Evolutionary conservation across 257 asterid species (phyloP).

Genomic region (Craterostigma plantagineum): DNA sequence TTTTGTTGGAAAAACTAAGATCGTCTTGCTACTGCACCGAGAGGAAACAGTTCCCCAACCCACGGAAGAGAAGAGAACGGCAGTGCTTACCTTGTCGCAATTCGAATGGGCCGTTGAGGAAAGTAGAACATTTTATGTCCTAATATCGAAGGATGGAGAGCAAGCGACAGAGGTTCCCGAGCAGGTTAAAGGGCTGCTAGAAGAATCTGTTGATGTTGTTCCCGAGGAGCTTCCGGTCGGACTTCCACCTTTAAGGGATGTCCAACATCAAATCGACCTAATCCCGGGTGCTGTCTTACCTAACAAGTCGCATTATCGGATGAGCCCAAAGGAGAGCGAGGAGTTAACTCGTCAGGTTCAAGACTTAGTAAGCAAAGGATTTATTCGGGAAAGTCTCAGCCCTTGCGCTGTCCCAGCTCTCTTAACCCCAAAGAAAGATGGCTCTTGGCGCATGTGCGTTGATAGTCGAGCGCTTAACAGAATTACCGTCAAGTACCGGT

Average conservation of each 20-base stretch:
- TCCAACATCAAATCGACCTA: not conserved
- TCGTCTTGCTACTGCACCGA: not conserved
- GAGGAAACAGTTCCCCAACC: not conserved
- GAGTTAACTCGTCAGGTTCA: not conserved
- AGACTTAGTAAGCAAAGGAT: not conserved
- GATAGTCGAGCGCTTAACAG: too few species aligned
- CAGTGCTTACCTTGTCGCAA: not conserved
- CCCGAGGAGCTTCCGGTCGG: not conserved
- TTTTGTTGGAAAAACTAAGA: not conserved
- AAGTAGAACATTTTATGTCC: not conserved
- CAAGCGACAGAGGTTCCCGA: not conserved
- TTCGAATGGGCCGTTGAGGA: not conserved
- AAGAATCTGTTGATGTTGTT: not conserved
- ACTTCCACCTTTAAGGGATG: not conserved
- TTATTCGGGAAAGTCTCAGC: not conserved
- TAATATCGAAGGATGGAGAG: not conserved
- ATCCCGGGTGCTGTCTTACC: not conserved
- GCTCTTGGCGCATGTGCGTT: not conserved
- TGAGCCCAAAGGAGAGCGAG: conserved; percentile 1
- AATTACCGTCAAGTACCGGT: too few species aligned
- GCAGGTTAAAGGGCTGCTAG: not conserved
- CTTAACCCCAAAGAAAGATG: not conserved
- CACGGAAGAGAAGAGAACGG: not conserved
- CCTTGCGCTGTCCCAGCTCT: conserved; percentile 2
- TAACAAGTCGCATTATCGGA: not conserved